These are phyloP conservation scores for Deinandra increscens DNA, from an alignment of 129 eudicot species.

Conservation along the genomic window DNA sequence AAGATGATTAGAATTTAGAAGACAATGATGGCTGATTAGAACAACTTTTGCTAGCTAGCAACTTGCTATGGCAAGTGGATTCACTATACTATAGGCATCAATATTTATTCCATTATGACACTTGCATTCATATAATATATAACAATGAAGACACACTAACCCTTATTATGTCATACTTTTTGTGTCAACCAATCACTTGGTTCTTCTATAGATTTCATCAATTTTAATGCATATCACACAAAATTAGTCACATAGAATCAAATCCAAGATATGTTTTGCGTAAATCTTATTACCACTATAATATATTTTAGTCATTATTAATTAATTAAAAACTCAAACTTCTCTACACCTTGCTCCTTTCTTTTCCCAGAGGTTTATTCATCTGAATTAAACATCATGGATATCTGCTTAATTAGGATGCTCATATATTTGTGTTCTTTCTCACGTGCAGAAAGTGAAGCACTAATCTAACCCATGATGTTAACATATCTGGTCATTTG, in stretches of 20 bases:
- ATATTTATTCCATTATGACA: background rate
- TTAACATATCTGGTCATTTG: constrained; percentile 15
- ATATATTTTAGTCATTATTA: constrained; percentile 22
- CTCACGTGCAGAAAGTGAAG: constrained; percentile 22
- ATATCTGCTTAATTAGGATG: background rate
- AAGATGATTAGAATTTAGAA: background rate
- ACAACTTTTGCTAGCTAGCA: constrained; percentile 16
- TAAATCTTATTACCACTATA: constrained; percentile 19
- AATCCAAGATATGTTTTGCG: constrained; percentile 25
- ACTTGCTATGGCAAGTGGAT: constrained; percentile 34
- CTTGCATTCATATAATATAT: constrained; percentile 4
- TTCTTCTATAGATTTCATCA: no score
- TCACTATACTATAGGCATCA: constrained; percentile 13
- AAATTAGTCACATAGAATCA: constrained; percentile 28
- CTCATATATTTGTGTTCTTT: background rate
- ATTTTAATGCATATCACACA: constrained; percentile 4
- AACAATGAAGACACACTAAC: constrained; percentile 5
- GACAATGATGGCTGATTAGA: background rate
- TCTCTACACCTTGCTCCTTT: background rate
- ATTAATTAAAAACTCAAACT: constrained; percentile 8
- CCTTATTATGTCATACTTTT: constrained; percentile 17
- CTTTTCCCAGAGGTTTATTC: constrained; percentile 1
- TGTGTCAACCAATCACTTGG: constrained; percentile 20
- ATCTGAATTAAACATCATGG: constrained; percentile 5
- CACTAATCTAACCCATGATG: constrained; percentile 14